Conservation (phyloP, 352 stramenopile species). For the Globisporangium middletonii region DNA sequence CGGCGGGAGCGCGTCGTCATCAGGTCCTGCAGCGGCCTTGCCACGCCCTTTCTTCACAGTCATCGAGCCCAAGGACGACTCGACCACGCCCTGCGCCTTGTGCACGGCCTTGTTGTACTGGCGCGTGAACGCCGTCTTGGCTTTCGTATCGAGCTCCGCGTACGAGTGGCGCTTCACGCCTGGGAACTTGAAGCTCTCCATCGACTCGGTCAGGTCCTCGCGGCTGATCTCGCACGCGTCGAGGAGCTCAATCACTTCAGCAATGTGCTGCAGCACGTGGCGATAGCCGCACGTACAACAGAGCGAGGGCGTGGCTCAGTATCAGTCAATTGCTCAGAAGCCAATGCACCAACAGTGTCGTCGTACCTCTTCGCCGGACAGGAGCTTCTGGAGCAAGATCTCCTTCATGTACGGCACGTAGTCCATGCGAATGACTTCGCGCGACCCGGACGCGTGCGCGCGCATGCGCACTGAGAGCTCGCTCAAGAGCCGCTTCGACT, state of each 20-base stretch:
- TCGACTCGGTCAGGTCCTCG: constrained; percentile 97
- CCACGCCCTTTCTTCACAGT: constrained; percentile 71
- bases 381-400: constrained; percentile 74
- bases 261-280: constrained; percentile 41
- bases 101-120: constrained; percentile 92
- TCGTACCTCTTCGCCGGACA: constrained; percentile 66
- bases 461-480: constrained; percentile 96
- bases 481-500: constrained; percentile 92
- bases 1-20: constrained; percentile 43
- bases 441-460: constrained; percentile 74
- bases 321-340: background rate
- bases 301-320: background rate
- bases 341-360: background rate
- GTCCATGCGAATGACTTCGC: constrained; percentile 85
- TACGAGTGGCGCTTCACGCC: constrained; percentile 75
- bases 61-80: constrained; percentile 59
- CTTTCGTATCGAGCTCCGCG: constrained; percentile 75
- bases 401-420: constrained; percentile 89
- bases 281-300: no score
- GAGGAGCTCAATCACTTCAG: constrained; percentile 92
- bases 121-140: constrained; percentile 93
- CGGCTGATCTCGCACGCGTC: constrained; percentile 96
- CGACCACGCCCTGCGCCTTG: constrained; percentile 93
- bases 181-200: constrained; percentile 88
- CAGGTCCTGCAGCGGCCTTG: constrained; percentile 33